Conservation (phyloP, 768 basidiomycete species). For the Mycena maculata region DNA sequence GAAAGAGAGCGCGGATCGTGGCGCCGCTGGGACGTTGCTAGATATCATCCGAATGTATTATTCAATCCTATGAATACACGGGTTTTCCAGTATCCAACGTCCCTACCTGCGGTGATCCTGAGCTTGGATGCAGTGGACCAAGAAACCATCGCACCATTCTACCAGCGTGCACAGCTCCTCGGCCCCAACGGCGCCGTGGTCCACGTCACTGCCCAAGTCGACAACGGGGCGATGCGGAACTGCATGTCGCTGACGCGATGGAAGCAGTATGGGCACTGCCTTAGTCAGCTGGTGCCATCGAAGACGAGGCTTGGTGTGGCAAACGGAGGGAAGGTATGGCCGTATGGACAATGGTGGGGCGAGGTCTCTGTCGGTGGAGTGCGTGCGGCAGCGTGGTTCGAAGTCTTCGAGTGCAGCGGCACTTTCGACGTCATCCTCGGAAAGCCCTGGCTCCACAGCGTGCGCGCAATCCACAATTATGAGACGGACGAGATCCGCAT, state of each 20-base stretch:
- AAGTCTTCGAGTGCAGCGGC: neutral
- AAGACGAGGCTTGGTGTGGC: neutral
- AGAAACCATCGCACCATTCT: constrained; percentile 2
- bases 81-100: constrained; percentile 14
- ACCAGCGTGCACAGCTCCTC: constrained; percentile 18
- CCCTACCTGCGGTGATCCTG: constrained; percentile 1
- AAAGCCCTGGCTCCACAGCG: neutral
- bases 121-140: neutral
- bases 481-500: neutral
- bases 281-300: neutral
- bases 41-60: constrained; percentile 19
- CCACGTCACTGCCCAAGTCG: constrained; percentile 6
- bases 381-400: neutral
- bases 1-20: neutral
- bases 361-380: neutral
- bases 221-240: constrained; percentile 11
- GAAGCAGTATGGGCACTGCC: constrained; percentile 14
- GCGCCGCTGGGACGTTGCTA: constrained; percentile 24
- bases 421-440: neutral
- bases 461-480: neutral
- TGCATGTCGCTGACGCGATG: constrained; percentile 11
- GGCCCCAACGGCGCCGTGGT: neutral
- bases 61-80: constrained; percentile 15
- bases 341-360: neutral
- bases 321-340: neutral